Evolutionary conservation across 2,329 filamentous ascomycete species (phyloP), one percentile per base, ranked within the genome.

Genomic region (Xylariaceae sp.): DNA sequence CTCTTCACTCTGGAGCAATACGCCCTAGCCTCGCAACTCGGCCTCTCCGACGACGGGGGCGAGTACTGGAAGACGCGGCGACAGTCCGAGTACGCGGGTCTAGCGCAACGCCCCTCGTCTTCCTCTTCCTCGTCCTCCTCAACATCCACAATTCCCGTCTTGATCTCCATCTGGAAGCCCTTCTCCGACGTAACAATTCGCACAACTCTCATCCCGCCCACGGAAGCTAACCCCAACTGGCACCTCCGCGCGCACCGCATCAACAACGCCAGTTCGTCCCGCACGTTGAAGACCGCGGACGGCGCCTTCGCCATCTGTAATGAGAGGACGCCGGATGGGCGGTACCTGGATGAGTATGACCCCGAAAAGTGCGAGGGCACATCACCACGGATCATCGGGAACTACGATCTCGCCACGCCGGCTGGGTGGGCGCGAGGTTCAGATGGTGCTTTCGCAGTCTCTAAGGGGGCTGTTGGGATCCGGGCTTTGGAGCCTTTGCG

Each of bases 1-100:
- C 76, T 82, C 16, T 87, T 88, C 64, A 83, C 83, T 1, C 76
- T 91, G 1, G 85, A 89, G 62, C 86, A 89, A 58, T 87, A 84
- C 60, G 84, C 86, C 0, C 77, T 88, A 1, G 86, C 88, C 45
- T 87, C 82, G 4, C 84, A 88, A 56, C 75, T 92, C 2, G 86
- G 86, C 1, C 67, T 92, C 2, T 89, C 85, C 1, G 85, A 89
- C 55, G 86, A 90, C 62, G 83, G 77, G 17, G 86, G 86, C 27
- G 86, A 90, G 64, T 80, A 82, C 52, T 92, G 87, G 87, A 87
- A 88, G 64, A 80, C 86, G 45, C 74, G 86, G n/a, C 71, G 85
- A 25, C 70, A 82, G 20, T 84, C 79, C n/a, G 72, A 82, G 37
- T 79, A 85, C 54, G 77, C 83, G 0, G 71, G 70, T 1, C 76